Evolutionary conservation across 2,329 filamentous ascomycete genomes (phyloP), one percentile per base, ranked within the genome.

Genomic region (Arthrobotrys conoides): DNA sequence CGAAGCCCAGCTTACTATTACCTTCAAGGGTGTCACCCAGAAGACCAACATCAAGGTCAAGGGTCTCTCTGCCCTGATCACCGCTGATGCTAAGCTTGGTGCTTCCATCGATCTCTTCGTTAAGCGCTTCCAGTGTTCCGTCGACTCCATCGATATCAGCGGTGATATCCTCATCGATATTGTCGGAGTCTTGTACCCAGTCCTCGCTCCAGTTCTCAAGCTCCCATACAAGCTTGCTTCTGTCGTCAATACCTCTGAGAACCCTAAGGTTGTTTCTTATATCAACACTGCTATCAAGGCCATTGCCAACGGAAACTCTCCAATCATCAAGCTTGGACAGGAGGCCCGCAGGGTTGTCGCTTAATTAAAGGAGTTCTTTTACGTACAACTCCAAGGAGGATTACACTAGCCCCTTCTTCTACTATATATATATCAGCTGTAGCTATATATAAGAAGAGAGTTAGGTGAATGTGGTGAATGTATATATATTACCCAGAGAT

Each of bases 181-280:
- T 18, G 20, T 68, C 36, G 73, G 73, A 8, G 61, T 24, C 0
- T 36, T 77, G 49, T 76, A 76, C 66, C 72, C 72, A 18, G 41
- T 76, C 41, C 18, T 76, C 16, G 72, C 59, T n/a, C 59, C 59
- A 66, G 36, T 76, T 38, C 57, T 76, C 72, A 76, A 71, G 66
- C 66, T 76, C 12, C 72, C 72, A 38, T 76, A 76, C 66, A 76
- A 76, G 72, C 48, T 76, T 55, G 49, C 61, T 10, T 67, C 73
- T 5, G 55, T 77, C 33, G 20, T 68, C 44, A 77, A 77, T 61
- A 77, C 67, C 8, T 67, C 67, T 16, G 73, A 77, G 67, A 71
- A 77, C 27, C 59, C 48, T 5, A 76, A 76, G 66, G 22, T 76
- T n/a, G 10, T 76, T 18, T 51, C 6, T 10, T 27, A 61, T 41